Evolutionary conservation across 768 basidiomycete genomes (phyloP).

Genomic region (Glaciozyma antarctica): DNA sequence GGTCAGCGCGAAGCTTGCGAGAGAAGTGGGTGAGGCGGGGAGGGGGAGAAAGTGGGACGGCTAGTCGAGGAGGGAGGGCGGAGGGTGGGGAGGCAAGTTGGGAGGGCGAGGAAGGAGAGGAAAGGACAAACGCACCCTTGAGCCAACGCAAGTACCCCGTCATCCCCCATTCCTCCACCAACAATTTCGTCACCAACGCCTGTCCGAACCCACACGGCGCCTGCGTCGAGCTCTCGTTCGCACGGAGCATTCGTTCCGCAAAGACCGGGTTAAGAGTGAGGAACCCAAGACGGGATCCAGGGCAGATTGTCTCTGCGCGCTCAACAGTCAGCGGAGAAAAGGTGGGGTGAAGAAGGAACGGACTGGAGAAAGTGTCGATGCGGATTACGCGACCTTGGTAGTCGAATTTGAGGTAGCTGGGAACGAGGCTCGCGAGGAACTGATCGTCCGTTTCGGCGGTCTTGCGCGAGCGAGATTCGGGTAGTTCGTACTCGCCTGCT

Average conservation of each 20-base stretch:
- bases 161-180: slow-evolving; percentile 55
- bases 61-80: no score
- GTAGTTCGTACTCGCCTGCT: slow-evolving; percentile 48
- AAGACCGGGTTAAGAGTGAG: slow-evolving; percentile 67
- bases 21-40: no score
- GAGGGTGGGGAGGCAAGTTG: no score
- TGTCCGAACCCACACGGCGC: slow-evolving; percentile 64
- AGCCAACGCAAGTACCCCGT: slow-evolving; percentile 71
- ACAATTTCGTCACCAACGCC: slow-evolving; percentile 53
- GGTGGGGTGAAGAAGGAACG: background rate
- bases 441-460: slow-evolving; percentile 42
- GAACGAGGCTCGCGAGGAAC: slow-evolving; percentile 33
- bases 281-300: slow-evolving; percentile 69
- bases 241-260: slow-evolving; percentile 62
- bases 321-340: background rate
- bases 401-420: slow-evolving; percentile 50
- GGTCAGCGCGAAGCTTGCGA: background rate
- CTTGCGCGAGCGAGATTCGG: slow-evolving; percentile 26
- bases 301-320: slow-evolving; percentile 55
- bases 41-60: no score
- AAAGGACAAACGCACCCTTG: slow-evolving; percentile 44
- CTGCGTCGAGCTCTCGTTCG: slow-evolving; percentile 59
- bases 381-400: slow-evolving; percentile 75
- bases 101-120: background rate
- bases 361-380: slow-evolving; percentile 47